Conservation (phyloP, 257 asterid genomes). For the Paulownia fortunei region DNA sequence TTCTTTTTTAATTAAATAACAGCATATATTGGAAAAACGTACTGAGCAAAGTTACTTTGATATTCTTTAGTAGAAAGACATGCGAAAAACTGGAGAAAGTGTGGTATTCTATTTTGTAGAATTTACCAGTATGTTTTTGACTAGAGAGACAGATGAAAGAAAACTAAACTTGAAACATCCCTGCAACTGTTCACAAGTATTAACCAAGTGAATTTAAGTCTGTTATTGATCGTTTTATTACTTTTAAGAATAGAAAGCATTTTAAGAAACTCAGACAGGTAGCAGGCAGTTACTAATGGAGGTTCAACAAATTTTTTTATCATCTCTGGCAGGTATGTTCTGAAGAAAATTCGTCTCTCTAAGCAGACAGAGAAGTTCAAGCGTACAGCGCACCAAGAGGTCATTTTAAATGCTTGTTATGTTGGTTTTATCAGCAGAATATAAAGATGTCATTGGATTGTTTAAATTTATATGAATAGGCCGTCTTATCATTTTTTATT, state of each 20-base stretch:
- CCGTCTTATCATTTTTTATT: neutral
- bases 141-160: neutral
- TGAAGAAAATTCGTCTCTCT: constrained; percentile 81
- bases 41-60: neutral
- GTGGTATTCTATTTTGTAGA: neutral
- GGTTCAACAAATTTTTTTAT: constrained; percentile 1
- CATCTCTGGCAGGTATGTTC: constrained; percentile 62
- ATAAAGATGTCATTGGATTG: neutral
- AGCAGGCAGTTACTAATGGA: constrained; percentile 7
- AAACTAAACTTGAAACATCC: neutral
- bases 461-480: neutral
- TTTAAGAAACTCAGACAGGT: neutral
- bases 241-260: neutral
- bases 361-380: constrained; percentile 86
- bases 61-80: neutral
- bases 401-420: constrained; percentile 33
- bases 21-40: neutral
- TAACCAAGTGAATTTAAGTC: neutral
- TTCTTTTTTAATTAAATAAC: neutral
- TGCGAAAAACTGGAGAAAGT: neutral
- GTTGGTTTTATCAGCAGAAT: neutral
- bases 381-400: constrained; percentile 85
- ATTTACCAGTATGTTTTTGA: neutral
- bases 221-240: neutral
- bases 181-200: neutral